Base-by-base conservation (phyloP, 208 protist species). In the Trypanosoma caninum region DNA sequence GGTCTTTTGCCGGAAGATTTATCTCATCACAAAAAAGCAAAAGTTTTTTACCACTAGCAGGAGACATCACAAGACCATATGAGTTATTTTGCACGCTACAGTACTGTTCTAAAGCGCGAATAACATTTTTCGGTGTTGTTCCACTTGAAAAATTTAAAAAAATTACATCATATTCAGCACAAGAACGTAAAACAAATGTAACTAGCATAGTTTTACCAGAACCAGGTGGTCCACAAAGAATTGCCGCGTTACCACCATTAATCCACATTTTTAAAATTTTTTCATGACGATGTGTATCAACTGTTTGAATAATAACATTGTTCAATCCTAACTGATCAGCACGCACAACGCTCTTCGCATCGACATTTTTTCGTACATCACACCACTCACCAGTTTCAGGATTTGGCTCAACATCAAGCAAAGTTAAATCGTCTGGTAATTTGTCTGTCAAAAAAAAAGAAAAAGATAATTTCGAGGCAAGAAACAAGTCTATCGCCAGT, bases 1-100 rank as follows among this genome's bases (percentile, higher is more conserved):
- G 82, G 74, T 99, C 98, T 6, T 87, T 51, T 8, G 84, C 82
- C 2, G 98, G 98, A 42, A 99, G 82, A 70, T 99, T 99, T 73
- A 99, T 97, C 76, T 99, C 98, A 80, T 99, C 98, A 80, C 98
- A 99, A 70, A 99, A 99, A 20, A 99, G 73, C 0, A 99, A 85
- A 14, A 99, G 81, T 71, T 89, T 87, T 74, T 98, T 98, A 4
- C 85, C 82, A 27, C 81, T 81, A 16, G 71, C 74, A 3, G 97
- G 97, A 30, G 84, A 65, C 54, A 99, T 80, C 10, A 98, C 87
- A 40, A 87, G 80, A 3, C 97, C 97, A 35, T 78, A 66, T 0
- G 89, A 76, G 13, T 96, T 99, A 38, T 92, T 88, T 53, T 84
- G 76, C 42, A 98, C 84, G 13, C 85, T 84, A 74, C 98, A 99